A percentile compares a stretch with the other conserved stretches of the same genome.
phyloP scores from a whole-genome alignment of 192 early-diverging fungal species.

The Podila horticola region DNA sequence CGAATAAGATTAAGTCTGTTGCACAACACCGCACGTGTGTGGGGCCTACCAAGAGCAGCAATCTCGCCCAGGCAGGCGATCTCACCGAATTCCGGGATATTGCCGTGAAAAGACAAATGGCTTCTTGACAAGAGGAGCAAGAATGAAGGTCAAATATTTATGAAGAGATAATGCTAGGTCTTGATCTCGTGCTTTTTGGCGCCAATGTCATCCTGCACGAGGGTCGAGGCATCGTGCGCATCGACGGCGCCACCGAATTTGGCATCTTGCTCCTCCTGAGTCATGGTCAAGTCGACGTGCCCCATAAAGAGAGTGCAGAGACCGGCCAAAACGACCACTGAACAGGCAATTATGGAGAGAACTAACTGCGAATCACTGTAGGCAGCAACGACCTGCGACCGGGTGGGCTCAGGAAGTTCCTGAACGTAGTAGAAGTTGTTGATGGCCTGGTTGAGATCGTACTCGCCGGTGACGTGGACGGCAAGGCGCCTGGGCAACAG shows the following conservation, averaged over 20 bases:
- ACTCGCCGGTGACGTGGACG: background rate
- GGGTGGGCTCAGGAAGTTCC: background rate
- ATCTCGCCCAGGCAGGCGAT: too few species aligned
- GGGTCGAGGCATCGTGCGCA: too few species aligned
- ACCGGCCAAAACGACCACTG: constrained; percentile 8
- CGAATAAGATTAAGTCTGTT: too few species aligned
- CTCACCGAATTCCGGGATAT: too few species aligned
- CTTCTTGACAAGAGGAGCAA: too few species aligned
- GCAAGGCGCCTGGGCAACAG: constrained; percentile 8
- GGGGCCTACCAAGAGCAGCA: too few species aligned
- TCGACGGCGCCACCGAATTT: constrained; percentile 9
- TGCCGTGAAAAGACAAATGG: too few species aligned
- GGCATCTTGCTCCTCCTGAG: constrained; percentile 13
- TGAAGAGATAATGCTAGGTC: too few species aligned
- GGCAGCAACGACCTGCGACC: constrained; percentile 10
- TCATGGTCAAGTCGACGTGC: constrained; percentile 8
- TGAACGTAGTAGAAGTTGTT: constrained; percentile 2
- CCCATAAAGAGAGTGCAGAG: constrained; percentile 11
- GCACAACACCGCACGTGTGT: too few species aligned
- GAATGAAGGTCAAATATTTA: too few species aligned
- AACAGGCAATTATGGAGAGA: constrained; percentile 12
- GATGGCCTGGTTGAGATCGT: background rate
- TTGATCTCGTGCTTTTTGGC: too few species aligned
- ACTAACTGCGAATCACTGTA: constrained; percentile 8
- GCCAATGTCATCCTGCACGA: too few species aligned